A percentile compares a stretch with the other conserved stretches of the same genome.
Conservation (phyloP, 352 stramenopile species). For the Hyaloperonospora arabidopsidis region DNA sequence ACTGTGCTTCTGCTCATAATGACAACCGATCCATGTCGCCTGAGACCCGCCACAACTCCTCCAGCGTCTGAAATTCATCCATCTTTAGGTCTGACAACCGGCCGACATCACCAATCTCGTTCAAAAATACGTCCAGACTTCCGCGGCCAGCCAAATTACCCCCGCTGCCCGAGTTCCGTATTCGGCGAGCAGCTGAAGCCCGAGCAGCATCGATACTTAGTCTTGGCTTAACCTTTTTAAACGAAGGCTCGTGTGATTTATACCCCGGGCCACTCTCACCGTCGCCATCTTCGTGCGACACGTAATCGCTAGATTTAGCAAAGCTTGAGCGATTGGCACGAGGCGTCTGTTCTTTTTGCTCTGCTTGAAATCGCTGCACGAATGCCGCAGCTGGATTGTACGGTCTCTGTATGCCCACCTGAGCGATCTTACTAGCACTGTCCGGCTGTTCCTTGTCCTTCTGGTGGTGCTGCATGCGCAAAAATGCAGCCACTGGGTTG, state of each 20-base stretch:
- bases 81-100: constrained; percentile 82
- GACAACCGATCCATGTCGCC: constrained; percentile 79
- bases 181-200: constrained; percentile 52
- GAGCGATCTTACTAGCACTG: constrained; percentile 10
- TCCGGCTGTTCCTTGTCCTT: constrained; percentile 19
- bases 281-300: constrained; percentile 35
- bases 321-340: constrained; percentile 19
- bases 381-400: constrained; percentile 53
- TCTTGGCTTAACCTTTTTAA: constrained; percentile 69
- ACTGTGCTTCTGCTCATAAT: constrained; percentile 34
- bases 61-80: constrained; percentile 76
- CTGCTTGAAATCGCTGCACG: constrained; percentile 42
- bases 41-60: constrained; percentile 79
- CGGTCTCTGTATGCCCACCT: constrained; percentile 19
- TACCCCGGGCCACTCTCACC: constrained; percentile 25
- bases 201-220: constrained; percentile 73
- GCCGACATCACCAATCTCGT: constrained; percentile 70
- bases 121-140: constrained; percentile 71
- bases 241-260: constrained; percentile 42
- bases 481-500: constrained; percentile 49
- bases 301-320: constrained; percentile 36
- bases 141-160: constrained; percentile 44
- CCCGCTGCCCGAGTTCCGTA: constrained; percentile 53
- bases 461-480: constrained; percentile 48
- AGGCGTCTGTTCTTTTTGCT: constrained; percentile 36